Base-by-base conservation (phyloP, 2,329 filamentous ascomycete species). In the Neonectria sp. region DNA sequence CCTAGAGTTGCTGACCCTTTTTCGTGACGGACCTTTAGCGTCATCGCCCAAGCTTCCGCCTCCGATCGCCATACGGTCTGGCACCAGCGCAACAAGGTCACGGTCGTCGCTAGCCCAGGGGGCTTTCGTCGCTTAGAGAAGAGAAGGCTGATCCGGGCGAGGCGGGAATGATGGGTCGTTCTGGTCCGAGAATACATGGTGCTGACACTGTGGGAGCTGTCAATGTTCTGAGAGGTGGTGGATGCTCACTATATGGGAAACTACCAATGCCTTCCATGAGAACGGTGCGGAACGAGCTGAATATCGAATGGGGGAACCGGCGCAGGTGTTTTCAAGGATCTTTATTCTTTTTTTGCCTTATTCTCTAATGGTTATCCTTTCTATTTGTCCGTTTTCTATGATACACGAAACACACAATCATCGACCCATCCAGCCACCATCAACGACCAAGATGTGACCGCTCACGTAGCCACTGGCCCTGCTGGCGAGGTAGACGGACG, bases 391-490 rank as follows among this genome's bases (percentile, higher is more conserved):
- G 6, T 66, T 46, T 62, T 27, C 24, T 62, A 59, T 53, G 24
- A 21, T 13, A 53, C 25, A 52, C 27, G 6, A 40, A 46, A 15
- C 46, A 40, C 6, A 49, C 35, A 31, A 25, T 55, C 52, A 97
- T 85, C 94, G 86, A 2, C 93, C 94, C 94, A 97, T 97, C 94
- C 94, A 97, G 12, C 95, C 95, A 8, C 95, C 95, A 81, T 97
- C 95, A 53, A 97, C 93, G 29, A 93, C 91, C 73, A 97, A 78
- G 6, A 94, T 85, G 81, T 97, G 93, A 0, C 95, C 95, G 72
- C 88, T 94, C 43, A 97, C 91, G 82, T 97, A 97, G 11, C 85
- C 89, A 78, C 92, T 93, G n/a, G 91, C 92, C 77, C 83, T 86
- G 75, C 92, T 92, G 1, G 93, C 93, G 69, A 97, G 82, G 76